Percentiles rank a stretch among this genome's conserved stretches.
Evolutionary conservation across 1,284 basidiomycete genomes (phyloP).

Genomic region (Ustilago trichophora): DNA sequence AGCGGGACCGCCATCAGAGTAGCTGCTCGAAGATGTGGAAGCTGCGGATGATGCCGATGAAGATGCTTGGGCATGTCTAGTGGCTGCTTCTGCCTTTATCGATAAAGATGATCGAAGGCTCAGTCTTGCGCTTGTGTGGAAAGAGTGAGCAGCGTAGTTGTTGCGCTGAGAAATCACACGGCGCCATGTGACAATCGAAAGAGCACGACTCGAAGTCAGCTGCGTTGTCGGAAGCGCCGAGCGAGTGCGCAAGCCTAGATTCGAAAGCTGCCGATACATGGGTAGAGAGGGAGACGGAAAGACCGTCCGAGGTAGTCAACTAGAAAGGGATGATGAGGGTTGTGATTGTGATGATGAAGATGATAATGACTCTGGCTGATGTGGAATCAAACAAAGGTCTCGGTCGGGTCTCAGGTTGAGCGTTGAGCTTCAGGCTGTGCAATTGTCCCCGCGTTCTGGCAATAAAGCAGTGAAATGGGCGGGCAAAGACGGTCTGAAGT

Average conservation of each 20-base stretch:
- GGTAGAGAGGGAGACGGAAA: background rate
- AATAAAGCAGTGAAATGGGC: conserved; percentile 6
- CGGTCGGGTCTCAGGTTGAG: no score
- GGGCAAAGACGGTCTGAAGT: no score
- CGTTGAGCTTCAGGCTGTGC: conserved; percentile 2
- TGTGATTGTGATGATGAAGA: background rate
- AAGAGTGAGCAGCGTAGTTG: background rate
- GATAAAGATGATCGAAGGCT: background rate
- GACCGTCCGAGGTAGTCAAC: no score
- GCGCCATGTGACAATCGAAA: conserved; percentile 5
- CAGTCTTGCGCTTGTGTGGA: conserved; percentile 9
- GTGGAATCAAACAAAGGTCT: no score
- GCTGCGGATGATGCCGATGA: background rate
- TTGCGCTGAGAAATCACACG: background rate
- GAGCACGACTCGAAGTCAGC: background rate
- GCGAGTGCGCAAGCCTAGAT: conserved; percentile 3
- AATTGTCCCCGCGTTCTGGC: conserved; percentile 1
- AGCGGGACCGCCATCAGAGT: conserved; percentile 22
- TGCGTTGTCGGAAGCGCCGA: conserved; percentile 22
- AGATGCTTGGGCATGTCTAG: background rate
- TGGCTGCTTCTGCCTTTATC: conserved; percentile 10
- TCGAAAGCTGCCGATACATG: conserved; percentile 34
- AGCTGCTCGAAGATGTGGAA: conserved; percentile 11
- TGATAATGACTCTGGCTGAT: no score
- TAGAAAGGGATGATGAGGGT: no score